phyloP scores from a whole-genome alignment of 139 green algal genomes.

The Picochlorum sp. region DNA sequence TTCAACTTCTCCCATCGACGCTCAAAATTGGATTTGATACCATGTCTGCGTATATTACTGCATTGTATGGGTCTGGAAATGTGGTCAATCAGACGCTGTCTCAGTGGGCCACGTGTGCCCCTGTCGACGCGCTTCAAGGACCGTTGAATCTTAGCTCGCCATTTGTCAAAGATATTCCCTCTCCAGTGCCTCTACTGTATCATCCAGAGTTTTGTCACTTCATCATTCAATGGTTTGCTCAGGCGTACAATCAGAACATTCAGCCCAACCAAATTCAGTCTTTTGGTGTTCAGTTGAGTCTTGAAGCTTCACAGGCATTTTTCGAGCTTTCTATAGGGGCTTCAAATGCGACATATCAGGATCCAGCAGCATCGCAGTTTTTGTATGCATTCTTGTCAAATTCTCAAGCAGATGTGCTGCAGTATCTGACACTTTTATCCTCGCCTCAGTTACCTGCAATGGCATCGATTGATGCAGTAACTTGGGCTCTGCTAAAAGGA shows the following conservation, averaged over 20 bases:
- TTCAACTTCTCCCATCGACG: constrained; percentile 4
- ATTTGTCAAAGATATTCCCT: constrained; percentile 12
- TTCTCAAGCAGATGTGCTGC: neutral
- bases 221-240: neutral
- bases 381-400: constrained; percentile 11
- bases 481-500: constrained; percentile 13
- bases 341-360: neutral
- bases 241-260: neutral
- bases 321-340: neutral
- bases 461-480: neutral
- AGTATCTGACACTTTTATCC: neutral
- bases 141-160: neutral
- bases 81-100: neutral
- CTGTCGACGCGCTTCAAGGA: neutral
- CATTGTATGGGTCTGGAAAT: neutral
- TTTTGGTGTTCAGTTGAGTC: constrained; percentile 1
- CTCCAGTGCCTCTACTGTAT: constrained; percentile 5
- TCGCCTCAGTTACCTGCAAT: neutral
- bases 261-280: neutral
- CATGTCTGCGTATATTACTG: constrained; percentile 1
- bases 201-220: constrained; percentile 11
- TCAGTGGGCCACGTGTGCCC: constrained; percentile 11
- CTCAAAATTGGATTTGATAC: neutral
- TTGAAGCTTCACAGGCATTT: neutral
- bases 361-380: constrained; percentile 17